Evolutionary conservation across 192 early-diverging fungal genomes (phyloP).

Genomic region (Coemansia guatemalensis): DNA sequence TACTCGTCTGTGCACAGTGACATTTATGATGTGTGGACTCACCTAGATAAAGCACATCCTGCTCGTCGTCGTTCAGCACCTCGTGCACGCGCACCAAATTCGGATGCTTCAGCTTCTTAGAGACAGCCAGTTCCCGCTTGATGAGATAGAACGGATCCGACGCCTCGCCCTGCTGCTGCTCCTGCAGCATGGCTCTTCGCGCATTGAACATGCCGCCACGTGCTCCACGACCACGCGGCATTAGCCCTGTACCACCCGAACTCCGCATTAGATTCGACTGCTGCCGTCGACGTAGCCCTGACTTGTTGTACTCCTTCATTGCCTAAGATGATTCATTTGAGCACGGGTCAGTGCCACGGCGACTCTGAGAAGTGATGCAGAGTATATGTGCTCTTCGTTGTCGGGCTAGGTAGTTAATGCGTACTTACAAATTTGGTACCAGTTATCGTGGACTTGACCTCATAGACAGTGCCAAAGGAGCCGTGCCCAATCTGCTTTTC

Average conservation of each 20-base stretch:
- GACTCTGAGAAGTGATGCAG: not conserved
- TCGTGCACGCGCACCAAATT: constrained; percentile 89
- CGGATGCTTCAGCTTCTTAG: constrained; percentile 90
- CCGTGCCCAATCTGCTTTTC: constrained; percentile 79
- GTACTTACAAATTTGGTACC: constrained; percentile 22
- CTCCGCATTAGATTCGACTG: constrained; percentile 53
- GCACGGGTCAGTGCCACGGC: not conserved
- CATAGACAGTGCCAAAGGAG: constrained; percentile 85
- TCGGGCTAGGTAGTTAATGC: not conserved
- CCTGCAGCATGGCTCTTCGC: constrained; percentile 23
- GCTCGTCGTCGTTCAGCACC: constrained; percentile 86
- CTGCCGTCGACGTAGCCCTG: constrained; percentile 72
- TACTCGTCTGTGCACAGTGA: no score
- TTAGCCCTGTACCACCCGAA: constrained; percentile 51
- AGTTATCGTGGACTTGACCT: constrained; percentile 61
- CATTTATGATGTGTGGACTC: not conserved
- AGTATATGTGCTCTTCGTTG: not conserved
- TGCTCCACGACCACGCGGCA: constrained; percentile 51
- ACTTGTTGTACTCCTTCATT: constrained; percentile 93
- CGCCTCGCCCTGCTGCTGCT: constrained; percentile 35
- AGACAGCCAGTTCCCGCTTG: constrained; percentile 84
- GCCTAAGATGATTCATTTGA: constrained; percentile 43
- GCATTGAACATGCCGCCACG: constrained; percentile 42
- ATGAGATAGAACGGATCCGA: constrained; percentile 84
- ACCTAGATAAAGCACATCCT: constrained; percentile 76